Evolutionary conservation across 208 protist genomes (phyloP).

Genomic region (Wallacemonas sp.): DNA sequence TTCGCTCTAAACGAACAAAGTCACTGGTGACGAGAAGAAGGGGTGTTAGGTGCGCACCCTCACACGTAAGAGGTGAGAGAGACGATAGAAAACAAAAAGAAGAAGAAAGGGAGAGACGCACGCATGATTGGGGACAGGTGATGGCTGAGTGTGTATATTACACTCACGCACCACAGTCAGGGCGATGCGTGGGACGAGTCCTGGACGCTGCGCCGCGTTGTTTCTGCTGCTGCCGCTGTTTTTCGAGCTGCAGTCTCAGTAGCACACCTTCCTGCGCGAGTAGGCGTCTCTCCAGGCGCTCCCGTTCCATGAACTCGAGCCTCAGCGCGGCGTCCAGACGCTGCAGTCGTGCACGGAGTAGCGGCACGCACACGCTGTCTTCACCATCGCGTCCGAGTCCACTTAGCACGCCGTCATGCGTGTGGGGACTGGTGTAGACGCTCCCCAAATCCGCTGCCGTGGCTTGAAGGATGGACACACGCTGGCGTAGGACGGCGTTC

Average conservation of each 20-base stretch:
- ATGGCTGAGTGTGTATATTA: not conserved
- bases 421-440: too few species aligned
- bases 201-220: too few species aligned
- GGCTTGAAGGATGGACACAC: constrained; percentile 31
- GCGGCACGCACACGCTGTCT: not conserved
- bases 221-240: not conserved
- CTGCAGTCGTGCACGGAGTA: constrained; percentile 30
- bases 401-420: too few species aligned
- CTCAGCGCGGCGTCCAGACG: constrained; percentile 46
- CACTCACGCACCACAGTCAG: not conserved
- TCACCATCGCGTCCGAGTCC: constrained; percentile 10
- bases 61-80: too few species aligned
- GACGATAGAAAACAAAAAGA: not conserved
- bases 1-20: not conserved
- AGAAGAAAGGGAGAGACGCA: not conserved
- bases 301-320: constrained; percentile 41
- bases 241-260: constrained; percentile 4
- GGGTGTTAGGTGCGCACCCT: too few species aligned
- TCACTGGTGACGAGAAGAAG: too few species aligned
- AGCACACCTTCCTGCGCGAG: constrained; percentile 43
- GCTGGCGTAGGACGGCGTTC: constrained; percentile 40
- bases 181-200: too few species aligned
- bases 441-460: too few species aligned
- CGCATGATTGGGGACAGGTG: not conserved
- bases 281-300: constrained; percentile 32